Conservation (phyloP, 2,329 filamentous ascomycete species). For the Lecanicillium sp. region DNA sequence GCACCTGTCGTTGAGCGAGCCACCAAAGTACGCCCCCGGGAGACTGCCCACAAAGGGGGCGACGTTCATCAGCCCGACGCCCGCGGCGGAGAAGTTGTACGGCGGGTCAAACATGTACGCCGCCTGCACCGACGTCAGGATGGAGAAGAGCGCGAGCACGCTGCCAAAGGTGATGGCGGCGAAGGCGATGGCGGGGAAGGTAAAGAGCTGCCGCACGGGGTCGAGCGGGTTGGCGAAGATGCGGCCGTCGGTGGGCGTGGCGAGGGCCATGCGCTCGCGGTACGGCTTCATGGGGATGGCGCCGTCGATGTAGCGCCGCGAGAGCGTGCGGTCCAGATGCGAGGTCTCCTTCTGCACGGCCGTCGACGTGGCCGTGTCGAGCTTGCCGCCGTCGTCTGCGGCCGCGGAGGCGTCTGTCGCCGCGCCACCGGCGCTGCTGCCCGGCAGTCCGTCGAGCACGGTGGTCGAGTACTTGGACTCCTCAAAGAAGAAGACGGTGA, state of each 20-base stretch:
- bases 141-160: constrained; percentile 32
- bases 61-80: constrained; percentile 34
- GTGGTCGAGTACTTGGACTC: constrained; percentile 29
- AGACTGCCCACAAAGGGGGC: constrained; percentile 34
- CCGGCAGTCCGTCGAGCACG: neutral
- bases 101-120: constrained; percentile 23
- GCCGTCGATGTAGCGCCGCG: constrained; percentile 20
- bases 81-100: constrained; percentile 32
- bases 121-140: constrained; percentile 21
- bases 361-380: neutral
- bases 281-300: constrained; percentile 36
- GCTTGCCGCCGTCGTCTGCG: neutral
- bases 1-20: constrained; percentile 30
- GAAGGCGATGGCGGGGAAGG: constrained; percentile 33
- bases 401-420: neutral
- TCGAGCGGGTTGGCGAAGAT: constrained; percentile 30
- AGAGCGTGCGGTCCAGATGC: neutral
- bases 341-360: neutral
- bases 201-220: constrained; percentile 29
- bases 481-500: constrained; percentile 35
- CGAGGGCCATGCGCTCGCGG: constrained; percentile 33
- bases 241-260: constrained; percentile 18
- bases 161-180: constrained; percentile 31
- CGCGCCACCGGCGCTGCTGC: neutral
- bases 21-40: constrained; percentile 27